These are phyloP conservation scores for Logfia minima DNA, from an alignment of 129 eudicot genomes.

Conservation along the genomic window DNA sequence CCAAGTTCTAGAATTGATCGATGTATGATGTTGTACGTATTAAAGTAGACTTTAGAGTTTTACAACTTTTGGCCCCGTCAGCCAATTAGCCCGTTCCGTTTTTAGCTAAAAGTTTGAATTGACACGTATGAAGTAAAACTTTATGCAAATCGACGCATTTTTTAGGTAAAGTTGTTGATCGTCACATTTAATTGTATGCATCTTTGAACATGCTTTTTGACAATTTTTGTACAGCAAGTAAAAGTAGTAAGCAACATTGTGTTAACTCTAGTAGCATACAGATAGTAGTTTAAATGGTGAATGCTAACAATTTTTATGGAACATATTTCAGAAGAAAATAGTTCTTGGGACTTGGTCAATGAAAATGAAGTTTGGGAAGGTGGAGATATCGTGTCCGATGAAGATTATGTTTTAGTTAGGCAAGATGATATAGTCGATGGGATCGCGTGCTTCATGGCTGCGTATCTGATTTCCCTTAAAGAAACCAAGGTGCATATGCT, in stretches of 20 bases:
- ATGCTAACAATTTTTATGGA: slow-evolving; percentile 12
- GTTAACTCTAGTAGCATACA: neutral
- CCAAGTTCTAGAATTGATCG: neutral
- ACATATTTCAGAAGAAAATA: slow-evolving; percentile 70
- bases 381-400: slow-evolving; percentile 51
- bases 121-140: neutral
- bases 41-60: neutral
- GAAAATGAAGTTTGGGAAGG: slow-evolving; percentile 90
- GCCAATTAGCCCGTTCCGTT: neutral
- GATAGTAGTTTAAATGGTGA: slow-evolving; percentile 16
- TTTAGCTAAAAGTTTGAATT: neutral
- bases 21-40: neutral
- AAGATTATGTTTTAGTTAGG: slow-evolving; percentile 86
- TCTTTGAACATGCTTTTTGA: slow-evolving; percentile 6
- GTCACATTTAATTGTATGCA: neutral
- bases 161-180: neutral
- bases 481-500: slow-evolving; percentile 69
- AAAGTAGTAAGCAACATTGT: slow-evolving; percentile 6
- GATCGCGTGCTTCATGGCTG: slow-evolving; percentile 95
- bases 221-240: slow-evolving; percentile 5
- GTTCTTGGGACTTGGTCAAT: slow-evolving; percentile 93
- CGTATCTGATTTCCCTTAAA: slow-evolving; percentile 80
- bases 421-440: slow-evolving; percentile 99
- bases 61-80: neutral
- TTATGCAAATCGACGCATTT: neutral